Base-by-base conservation (phyloP, 2,329 filamentous ascomycete species). In the Colletotrichum spinosum region DNA sequence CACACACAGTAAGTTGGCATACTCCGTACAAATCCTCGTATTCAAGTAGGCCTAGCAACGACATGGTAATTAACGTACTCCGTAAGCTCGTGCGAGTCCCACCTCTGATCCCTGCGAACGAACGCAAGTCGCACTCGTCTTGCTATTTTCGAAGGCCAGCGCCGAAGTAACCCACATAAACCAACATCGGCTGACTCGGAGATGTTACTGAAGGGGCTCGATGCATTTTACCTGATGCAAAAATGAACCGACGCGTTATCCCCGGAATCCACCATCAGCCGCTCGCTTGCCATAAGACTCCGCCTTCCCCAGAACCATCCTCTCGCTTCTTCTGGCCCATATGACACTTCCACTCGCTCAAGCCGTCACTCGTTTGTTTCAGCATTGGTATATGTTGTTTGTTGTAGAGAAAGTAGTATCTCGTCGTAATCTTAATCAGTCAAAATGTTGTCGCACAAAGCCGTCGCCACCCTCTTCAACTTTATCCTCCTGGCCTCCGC, bases 401-500 rank as follows among this genome's bases (percentile, higher is more conserved):
- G 44, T 33, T 10, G 15, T 46, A 15, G 42, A 15, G 42, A n/a
- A 45, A n/a, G 13, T 13, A 53, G 50, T 3, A 41, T 38, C 37
- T 55, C 55, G 8, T 10, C 41, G 3, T 66, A 66, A 66, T 63
- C 34, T 10, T 66, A 66, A 66, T 66, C 33, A 33, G 37, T 17
- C 52, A 53, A 44, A 3, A 66, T 66, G 63, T 13, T 57, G 48
- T 66, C 63, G 8, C 42, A 35, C 9, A 66, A 53, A 38, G 39
- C 56, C 49, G 38, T 50, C 52, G 34, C 58, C 17, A 49, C 38
- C 42, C 52, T 66, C 42, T 63, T 66, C 58, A 66, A 63, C 53
- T 34, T 66, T 7, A 10, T 62, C n/a, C 58, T 66, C 41, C 11
- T 57, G 58, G 63, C 63, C 46, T 57, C 63, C 17, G 63, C 63